Base-by-base conservation (phyloP, 352 stramenopile species). In the Globisporangium ultimum region DNA sequence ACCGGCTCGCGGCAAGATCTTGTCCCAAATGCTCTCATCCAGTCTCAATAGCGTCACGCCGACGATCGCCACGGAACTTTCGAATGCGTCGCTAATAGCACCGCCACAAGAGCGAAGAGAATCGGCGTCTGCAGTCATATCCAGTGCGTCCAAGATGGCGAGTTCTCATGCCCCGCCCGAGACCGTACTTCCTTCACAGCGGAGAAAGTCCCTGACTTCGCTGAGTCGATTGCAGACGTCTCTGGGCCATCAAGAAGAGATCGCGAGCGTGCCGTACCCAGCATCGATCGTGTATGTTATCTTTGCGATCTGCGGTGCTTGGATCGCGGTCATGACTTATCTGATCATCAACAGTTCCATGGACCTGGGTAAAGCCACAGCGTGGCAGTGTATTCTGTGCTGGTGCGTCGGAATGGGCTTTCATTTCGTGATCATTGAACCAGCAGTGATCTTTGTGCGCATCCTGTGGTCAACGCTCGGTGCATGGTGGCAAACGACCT, bases 1-100 rank as follows among this genome's bases (percentile, higher is more conserved):
- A n/a, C 80, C 80, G 4, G 68, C 78, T 18, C 72, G 80, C 24
- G 80, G 80, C 6, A 90, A 88, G 53, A 74, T 90, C 36, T 68
- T 84, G 8, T 86, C 80, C 8, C 73, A 87, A 51, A 68, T 90
- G 52, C 52, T 88, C 12, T 68, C 71, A 2, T 70, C 70, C 0
- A 88, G 76, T 61, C 67, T 90, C 13, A 74, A 87, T 21, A 84
- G 58, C 28, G 78, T 90, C 4, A 42, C 71, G 5, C 78, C 74
- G 9, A 71, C 66, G 14, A 71, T 90, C 28, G 78, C 70, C 17
- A 68, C 48, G 18, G 78, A 88, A 40, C 61, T 91, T 14, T 70
- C 80, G 0, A 48, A 47, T 0, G 49, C 58, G 3, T 59, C 72
- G 4, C 48, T 75, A 0, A 13, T 28, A n/a, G n/a, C n/a, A n/a